Base-by-base conservation (phyloP, 805 yeast species). In the Zygosaccharomyces siamensis region DNA sequence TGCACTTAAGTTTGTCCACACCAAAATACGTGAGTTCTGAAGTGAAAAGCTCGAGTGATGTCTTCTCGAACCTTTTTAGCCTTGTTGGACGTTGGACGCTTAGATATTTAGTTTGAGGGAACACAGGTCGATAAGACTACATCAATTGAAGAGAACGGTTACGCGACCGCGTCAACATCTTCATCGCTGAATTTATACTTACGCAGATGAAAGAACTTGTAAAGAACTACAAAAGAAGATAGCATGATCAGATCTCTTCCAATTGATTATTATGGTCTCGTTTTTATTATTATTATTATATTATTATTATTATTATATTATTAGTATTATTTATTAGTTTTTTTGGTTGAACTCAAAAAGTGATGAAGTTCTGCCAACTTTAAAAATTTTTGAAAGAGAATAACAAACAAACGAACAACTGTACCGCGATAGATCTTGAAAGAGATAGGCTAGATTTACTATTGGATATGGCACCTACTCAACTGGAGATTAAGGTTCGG, bases 401-500 rank as follows among this genome's bases (percentile, higher is more conserved):
- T 7, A 14, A 39, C 18, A 26, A n/a, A 18, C 21, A 39, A 39
- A 18, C 20, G 14, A 12, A 39, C 39, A 23, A 38, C 8, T 23
- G 6, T 10, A 38, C 20, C 20, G 20, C 20, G 20, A 18, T 18
- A 18, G 3, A 3, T 18, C 3, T 18, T 18, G 7, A 14, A 39
- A 21, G 16, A 12, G 20, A 39, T 5, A 14, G 32, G 18, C 4
- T 24, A 4, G 21, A 14, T 24, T 18, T 5, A 20, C 20, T 24
- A 14, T 27, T 20, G 16, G 7, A 37, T 0, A 84, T 84, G 86
- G 74, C 88, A 1, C 93, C 92, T 27, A 72, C 87, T 1, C 80
- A 75, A 51, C 67, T 86, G 36, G 86, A 84, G 58, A 85, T 88
- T 63, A 86, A 86, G 57, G 73, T 77, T 32, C 79, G 77, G 49